Conservation (phyloP, 73 alveolate genomes). For the Paramecium primaurelia region DNA sequence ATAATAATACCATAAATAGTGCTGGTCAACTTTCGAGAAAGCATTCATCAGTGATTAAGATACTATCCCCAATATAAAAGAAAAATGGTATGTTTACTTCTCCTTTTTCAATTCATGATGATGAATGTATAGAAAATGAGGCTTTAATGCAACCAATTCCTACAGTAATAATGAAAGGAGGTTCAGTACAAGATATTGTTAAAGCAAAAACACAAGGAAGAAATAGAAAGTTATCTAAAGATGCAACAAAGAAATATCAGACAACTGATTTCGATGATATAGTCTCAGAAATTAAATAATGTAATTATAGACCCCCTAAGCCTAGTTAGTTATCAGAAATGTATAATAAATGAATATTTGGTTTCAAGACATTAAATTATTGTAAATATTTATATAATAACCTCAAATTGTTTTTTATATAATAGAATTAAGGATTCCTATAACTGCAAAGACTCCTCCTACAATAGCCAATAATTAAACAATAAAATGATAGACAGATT, state of each 20-base stretch:
- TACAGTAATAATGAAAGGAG: neutral
- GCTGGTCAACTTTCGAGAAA: neutral
- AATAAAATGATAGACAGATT: conserved; percentile 51
- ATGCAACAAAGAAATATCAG: neutral
- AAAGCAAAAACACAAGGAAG: neutral
- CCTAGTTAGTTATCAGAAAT: conserved; percentile 7
- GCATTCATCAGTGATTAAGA: neutral
- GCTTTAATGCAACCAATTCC: neutral
- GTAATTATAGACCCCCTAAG: neutral
- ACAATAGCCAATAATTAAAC: conserved; percentile 55
- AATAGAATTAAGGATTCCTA: conserved; percentile 50
- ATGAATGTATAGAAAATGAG: neutral
- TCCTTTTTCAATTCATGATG: neutral
- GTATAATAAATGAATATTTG: neutral
- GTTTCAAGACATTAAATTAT: neutral
- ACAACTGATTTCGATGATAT: neutral
- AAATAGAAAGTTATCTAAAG: neutral
- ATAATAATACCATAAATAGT: neutral
- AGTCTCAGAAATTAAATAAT: neutral
- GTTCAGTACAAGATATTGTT: neutral
- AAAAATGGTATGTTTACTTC: neutral
- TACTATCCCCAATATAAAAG: neutral
- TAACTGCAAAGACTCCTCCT: conserved; percentile 59
- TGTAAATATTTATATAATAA: neutral
- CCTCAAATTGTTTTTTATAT: neutral